Evolutionary conservation across 768 basidiomycete genomes (phyloP).

Genomic region (Lactarius hengduanensis): DNA sequence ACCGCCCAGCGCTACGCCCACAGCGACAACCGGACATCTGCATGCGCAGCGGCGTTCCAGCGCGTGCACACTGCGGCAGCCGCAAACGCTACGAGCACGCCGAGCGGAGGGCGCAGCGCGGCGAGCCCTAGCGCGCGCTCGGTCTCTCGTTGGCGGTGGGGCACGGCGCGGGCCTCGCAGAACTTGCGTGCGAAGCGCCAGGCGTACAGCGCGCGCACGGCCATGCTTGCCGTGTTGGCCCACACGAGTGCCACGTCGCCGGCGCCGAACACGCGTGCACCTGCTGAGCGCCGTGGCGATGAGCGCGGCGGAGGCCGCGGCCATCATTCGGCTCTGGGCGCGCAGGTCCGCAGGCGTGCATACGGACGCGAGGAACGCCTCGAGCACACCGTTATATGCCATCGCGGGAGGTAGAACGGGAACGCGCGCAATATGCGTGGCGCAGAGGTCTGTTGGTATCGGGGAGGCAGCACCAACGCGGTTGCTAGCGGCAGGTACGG

Average conservation of each 20-base stretch:
- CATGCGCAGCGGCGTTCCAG: conserved; percentile 30
- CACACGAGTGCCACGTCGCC: conserved; percentile 74
- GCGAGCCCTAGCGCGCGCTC: background rate
- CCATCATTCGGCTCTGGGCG: conserved; percentile 79
- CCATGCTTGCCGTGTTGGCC: conserved; percentile 70
- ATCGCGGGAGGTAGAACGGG: conserved; percentile 85
- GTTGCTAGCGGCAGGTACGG: conserved; percentile 70
- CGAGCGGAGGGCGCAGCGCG: conserved; percentile 31
- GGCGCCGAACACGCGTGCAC: conserved; percentile 27
- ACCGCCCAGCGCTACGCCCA: conserved; percentile 32
- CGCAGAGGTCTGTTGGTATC: conserved; percentile 73
- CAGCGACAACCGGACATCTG: conserved; percentile 28
- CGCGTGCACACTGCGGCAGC: conserved; percentile 31
- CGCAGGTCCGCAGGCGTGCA: conserved; percentile 48
- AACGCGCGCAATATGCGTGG: conserved; percentile 75
- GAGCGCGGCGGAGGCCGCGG: conserved; percentile 70
- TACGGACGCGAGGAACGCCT: conserved; percentile 85
- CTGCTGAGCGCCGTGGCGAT: conserved; percentile 45
- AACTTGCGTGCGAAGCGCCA: conserved; percentile 48
- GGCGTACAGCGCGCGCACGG: conserved; percentile 61
- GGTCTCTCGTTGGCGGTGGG: background rate
- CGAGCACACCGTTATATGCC: conserved; percentile 86
- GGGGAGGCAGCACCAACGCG: conserved; percentile 64
- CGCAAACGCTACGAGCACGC: conserved; percentile 33
- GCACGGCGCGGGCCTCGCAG: conserved; percentile 37